A percentile compares a stretch with the other conserved stretches of the same genome.
These are phyloP conservation scores for Gaeumannomyces tritici DNA, from an alignment of 2,329 filamentous ascomycete species.

Conservation along the genomic window DNA sequence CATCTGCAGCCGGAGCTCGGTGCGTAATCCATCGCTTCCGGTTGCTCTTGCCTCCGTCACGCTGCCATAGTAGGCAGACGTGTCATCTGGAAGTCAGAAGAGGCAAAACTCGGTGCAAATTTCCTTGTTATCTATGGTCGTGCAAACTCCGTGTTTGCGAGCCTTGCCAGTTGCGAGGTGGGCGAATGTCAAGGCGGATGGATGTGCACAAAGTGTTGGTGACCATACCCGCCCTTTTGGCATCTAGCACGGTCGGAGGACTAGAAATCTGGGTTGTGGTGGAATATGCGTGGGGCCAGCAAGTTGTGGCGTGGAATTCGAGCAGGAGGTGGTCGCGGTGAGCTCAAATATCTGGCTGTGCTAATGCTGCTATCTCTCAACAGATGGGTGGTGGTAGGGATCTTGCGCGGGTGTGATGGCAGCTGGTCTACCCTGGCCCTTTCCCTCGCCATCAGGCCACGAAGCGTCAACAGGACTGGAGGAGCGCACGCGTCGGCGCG, in stretches of 20 bases:
- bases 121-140: neutral
- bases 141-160: neutral
- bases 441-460: neutral
- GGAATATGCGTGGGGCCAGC: neutral
- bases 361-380: neutral
- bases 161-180: neutral
- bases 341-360: neutral
- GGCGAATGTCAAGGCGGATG: neutral
- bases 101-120: neutral
- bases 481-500: neutral
- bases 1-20: no score
- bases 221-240: neutral
- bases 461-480: no score
- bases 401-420: neutral
- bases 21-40: neutral
- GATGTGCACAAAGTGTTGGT: neutral
- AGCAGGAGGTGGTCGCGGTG: neutral
- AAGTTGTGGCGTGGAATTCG: neutral
- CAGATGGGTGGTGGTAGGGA: neutral
- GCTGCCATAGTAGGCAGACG: neutral
- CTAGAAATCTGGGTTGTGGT: neutral
- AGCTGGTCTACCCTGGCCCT: neutral
- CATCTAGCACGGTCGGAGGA: neutral
- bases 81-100: neutral
- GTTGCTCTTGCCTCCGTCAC: neutral